A percentile compares a stretch with the other conserved stretches of the same genome.
Conservation (phyloP, 371 early-diverging fungal species). For the Capillidium heterosporum region DNA sequence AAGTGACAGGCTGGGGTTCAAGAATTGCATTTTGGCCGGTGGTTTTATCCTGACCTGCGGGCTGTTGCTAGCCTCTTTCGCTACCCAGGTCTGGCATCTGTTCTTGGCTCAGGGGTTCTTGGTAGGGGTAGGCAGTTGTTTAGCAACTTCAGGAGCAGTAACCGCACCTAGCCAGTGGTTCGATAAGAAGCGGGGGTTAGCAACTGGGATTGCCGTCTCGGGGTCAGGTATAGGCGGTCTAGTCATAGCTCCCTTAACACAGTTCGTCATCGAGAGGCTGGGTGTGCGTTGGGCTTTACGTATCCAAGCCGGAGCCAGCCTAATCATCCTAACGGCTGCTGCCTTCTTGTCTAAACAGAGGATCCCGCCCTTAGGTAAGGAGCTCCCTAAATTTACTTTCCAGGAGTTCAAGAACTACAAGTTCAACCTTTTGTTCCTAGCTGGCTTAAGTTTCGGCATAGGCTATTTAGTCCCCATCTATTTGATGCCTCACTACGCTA, state of each 20-base stretch:
- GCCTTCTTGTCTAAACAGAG: neutral
- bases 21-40: neutral
- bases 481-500: too few relatives aligned
- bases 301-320: neutral
- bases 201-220: slow-evolving; percentile 53
- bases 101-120: slow-evolving; percentile 46
- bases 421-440: too few relatives aligned
- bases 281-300: slow-evolving; percentile 27
- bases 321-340: neutral
- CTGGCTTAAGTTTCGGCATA: too few relatives aligned
- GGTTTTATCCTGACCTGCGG: neutral
- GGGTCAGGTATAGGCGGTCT: slow-evolving; percentile 50
- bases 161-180: slow-evolving; percentile 59
- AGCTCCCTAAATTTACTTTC: too few relatives aligned
- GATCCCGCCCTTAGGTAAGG: neutral
- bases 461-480: too few relatives aligned
- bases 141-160: slow-evolving; percentile 40
- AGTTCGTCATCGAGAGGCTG: slow-evolving; percentile 17
- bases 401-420: too few relatives aligned
- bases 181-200: slow-evolving; percentile 39
- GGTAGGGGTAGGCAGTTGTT: slow-evolving; percentile 35
- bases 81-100: slow-evolving; percentile 20
- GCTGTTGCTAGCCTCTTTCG: slow-evolving; percentile 7
- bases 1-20: neutral
- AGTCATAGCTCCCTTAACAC: slow-evolving; percentile 25